Percentiles rank a stretch among this genome's conserved stretches.
phyloP scores from a whole-genome alignment of 2,329 filamentous ascomycete genomes.

The Ramularia endophylla region DNA sequence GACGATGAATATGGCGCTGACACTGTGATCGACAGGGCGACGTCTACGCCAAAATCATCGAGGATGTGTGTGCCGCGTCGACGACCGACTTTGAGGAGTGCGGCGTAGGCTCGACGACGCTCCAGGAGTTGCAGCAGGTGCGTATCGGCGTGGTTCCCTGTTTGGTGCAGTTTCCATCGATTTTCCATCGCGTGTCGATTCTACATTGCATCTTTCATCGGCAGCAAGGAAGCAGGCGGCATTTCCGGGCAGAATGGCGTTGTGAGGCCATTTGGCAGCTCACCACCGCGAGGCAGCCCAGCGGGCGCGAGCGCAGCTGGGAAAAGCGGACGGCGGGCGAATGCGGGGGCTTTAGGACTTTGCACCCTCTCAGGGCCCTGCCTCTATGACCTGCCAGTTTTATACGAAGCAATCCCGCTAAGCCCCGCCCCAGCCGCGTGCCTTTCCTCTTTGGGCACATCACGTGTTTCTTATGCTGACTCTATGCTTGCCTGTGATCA shows the following conservation, averaged over 20 bases:
- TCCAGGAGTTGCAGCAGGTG: conserved; percentile 85
- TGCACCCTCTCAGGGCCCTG: conserved; percentile 33
- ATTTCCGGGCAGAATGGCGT: no score
- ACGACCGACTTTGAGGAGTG: conserved; percentile 95
- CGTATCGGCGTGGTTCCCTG: conserved; percentile 23
- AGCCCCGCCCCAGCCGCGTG: conserved; percentile 17
- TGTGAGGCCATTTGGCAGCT: conserved; percentile 1
- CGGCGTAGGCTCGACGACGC: conserved; percentile 78
- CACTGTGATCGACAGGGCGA: conserved; percentile 49
- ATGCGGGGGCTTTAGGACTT: conserved; percentile 38
- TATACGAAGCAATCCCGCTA: conserved; percentile 33
- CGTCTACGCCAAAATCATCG: conserved; percentile 88
- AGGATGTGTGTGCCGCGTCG: conserved; percentile 59
- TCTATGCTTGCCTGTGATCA: conserved; percentile 3
- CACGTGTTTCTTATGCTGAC: conserved; percentile 13
- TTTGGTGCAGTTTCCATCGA: not conserved
- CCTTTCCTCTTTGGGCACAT: conserved; percentile 31
- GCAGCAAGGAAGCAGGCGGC: not conserved
- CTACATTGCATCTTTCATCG: not conserved
- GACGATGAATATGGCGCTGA: conserved; percentile 16
- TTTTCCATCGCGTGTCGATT: not conserved
- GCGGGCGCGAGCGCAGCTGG: conserved; percentile 14
- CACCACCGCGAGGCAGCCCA: conserved; percentile 3
- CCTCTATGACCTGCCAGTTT: conserved; percentile 41
- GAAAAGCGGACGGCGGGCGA: conserved; percentile 25